Evolutionary conservation across 768 basidiomycete species (phyloP).

Genomic region (Amanita subjunquillea): DNA sequence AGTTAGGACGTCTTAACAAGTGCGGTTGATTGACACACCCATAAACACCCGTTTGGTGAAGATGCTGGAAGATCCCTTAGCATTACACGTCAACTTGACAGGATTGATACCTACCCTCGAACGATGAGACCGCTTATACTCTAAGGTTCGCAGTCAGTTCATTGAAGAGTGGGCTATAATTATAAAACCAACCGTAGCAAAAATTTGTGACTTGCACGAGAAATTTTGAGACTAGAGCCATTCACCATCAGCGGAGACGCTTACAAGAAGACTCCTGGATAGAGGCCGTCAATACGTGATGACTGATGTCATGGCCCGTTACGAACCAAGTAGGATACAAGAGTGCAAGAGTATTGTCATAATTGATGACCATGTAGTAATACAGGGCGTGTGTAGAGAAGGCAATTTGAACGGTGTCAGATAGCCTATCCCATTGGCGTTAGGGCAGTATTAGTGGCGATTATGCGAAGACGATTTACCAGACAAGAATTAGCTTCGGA

Average conservation of each 20-base stretch:
- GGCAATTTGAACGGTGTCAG: constrained; percentile 24
- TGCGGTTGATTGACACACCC: constrained; percentile 8
- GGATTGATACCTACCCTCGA: constrained; percentile 17
- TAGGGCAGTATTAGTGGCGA: neutral
- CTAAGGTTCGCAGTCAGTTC: constrained; percentile 8
- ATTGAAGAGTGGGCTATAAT: no score
- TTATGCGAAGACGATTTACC: neutral
- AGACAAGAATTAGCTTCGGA: neutral
- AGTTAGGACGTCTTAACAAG: neutral
- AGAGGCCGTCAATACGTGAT: neutral
- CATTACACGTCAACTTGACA: neutral
- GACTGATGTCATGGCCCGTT: neutral
- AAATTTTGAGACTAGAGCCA: neutral
- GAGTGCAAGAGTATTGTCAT: constrained; percentile 16
- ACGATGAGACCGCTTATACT: constrained; percentile 20
- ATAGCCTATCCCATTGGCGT: constrained; percentile 14
- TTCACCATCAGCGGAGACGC: neutral
- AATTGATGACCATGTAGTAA: constrained; percentile 24
- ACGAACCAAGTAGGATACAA: constrained; percentile 19
- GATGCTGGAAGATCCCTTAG: constrained; percentile 10
- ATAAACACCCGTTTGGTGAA: constrained; percentile 19
- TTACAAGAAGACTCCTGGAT: constrained; percentile 18
- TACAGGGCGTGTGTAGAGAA: constrained; percentile 24
- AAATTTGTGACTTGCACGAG: constrained; percentile 14
- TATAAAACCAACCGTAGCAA: constrained; percentile 15